A percentile compares a stretch with the other conserved stretches of the same genome.
phyloP scores from a whole-genome alignment of 345 rosid genomes.

The Acer saccharum region DNA sequence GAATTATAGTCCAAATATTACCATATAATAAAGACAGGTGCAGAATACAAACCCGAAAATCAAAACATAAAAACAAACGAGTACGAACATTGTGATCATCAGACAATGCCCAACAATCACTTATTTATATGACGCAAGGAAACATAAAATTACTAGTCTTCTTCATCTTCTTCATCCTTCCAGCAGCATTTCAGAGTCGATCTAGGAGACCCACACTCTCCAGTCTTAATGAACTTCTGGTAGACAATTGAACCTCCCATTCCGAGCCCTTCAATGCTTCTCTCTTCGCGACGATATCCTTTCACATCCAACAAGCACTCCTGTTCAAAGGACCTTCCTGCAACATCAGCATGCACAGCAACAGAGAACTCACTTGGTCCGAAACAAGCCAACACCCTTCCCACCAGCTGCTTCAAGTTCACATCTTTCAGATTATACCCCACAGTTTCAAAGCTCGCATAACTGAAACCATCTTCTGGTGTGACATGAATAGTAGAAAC shows the following conservation, averaged over 20 bases:
- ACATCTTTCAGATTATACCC: conserved; percentile 51
- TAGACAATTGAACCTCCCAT: conserved; percentile 58
- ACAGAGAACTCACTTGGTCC: conserved; percentile 61
- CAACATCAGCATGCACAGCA: conserved; percentile 54
- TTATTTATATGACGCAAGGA: conserved; percentile 13
- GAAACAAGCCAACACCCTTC: conserved; percentile 65
- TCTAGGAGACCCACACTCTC: conserved; percentile 44
- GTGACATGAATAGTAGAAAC: conserved; percentile 81
- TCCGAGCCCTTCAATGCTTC: conserved; percentile 51
- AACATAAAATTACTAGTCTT: conserved; percentile 21
- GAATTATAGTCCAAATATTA: not conserved
- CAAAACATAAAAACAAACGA: not conserved
- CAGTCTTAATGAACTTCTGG: conserved; percentile 43
- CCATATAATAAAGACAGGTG: not conserved
- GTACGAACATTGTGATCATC: not conserved
- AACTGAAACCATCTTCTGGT: conserved; percentile 79
- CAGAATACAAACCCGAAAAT: not conserved
- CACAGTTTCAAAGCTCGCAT: conserved; percentile 79
- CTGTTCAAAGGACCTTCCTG: conserved; percentile 20
- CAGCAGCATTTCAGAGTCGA: conserved; percentile 57
- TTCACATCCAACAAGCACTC: conserved; percentile 39
- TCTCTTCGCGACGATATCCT: conserved; percentile 54
- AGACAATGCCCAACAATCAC: conserved; percentile 19
- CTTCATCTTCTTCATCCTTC: conserved; percentile 60
- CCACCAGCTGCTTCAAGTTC: conserved; percentile 44